Conservation (phyloP, 1,139 yeast species). For the Sugiyamaella neomexicana region DNA sequence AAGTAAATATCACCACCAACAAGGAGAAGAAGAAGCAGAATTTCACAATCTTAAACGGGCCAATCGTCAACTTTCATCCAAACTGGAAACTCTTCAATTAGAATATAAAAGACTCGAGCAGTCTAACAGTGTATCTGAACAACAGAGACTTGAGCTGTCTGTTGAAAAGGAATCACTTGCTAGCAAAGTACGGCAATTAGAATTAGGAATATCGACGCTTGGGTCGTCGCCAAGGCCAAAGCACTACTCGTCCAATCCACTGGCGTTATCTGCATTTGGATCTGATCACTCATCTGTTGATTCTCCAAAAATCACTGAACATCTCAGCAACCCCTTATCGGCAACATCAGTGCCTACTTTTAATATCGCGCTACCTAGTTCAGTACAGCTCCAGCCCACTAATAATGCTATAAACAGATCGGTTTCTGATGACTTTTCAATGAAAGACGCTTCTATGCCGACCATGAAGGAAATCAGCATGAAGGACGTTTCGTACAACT, state of each 20-base stretch:
- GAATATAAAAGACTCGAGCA: neutral
- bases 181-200: slow-evolving; percentile 10
- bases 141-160: slow-evolving; percentile 1
- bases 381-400: neutral
- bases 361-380: slow-evolving; percentile 3
- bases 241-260: neutral
- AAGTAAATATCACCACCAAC: neutral
- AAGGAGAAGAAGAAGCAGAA: slow-evolving; percentile 4
- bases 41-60: slow-evolving; percentile 2
- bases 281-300: slow-evolving; percentile 11
- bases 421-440: slow-evolving; percentile 6
- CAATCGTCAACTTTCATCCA: slow-evolving; percentile 5
- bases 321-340: neutral
- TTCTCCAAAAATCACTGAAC: slow-evolving; percentile 11
- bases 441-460: slow-evolving; percentile 16
- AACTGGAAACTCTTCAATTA: slow-evolving; percentile 5
- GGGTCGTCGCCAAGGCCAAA: neutral
- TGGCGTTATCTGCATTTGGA: slow-evolving; percentile 9
- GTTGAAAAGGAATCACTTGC: slow-evolving; percentile 2
- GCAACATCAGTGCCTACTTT: slow-evolving; percentile 1
- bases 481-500: slow-evolving; percentile 19
- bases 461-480: slow-evolving; percentile 17
- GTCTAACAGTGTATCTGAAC: neutral
- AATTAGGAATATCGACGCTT: slow-evolving; percentile 12
- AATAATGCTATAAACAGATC: neutral